Evolutionary conservation across 768 basidiomycete genomes (phyloP).

Genomic region (Lyophyllum shimeji): DNA sequence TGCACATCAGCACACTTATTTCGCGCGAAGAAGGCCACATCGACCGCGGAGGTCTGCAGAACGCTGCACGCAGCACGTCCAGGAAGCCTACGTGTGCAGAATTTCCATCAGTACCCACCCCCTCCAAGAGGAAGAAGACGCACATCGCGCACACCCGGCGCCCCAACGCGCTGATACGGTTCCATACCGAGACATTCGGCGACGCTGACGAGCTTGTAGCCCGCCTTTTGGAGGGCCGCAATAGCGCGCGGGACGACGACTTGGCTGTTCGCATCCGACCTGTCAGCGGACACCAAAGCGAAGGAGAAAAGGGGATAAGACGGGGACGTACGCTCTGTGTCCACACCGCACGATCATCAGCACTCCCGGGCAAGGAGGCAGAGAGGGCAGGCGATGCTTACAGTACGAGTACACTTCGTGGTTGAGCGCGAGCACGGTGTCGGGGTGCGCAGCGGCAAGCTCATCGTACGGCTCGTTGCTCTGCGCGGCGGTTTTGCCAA

Average conservation of each 20-base stretch:
- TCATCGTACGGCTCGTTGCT: slow-evolving; percentile 28
- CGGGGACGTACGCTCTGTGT: no score
- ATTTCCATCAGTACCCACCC: not conserved
- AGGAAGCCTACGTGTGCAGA: not conserved
- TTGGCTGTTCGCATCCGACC: slow-evolving; percentile 22
- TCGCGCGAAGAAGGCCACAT: no score
- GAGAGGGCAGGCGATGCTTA: slow-evolving; percentile 12
- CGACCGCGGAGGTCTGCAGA: no score
- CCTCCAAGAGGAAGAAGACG: slow-evolving; percentile 10
- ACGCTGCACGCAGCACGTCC: not conserved
- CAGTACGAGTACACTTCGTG: slow-evolving; percentile 34
- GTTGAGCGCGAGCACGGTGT: slow-evolving; percentile 35
- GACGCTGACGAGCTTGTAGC: slow-evolving; percentile 37
- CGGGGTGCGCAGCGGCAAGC: slow-evolving; percentile 23
- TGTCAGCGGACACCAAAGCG: no score
- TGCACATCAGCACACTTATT: no score
- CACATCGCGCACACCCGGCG: slow-evolving; percentile 30
- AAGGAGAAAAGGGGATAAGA: no score
- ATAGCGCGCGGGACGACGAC: slow-evolving; percentile 36
- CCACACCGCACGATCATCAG: no score
- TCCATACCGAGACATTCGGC: slow-evolving; percentile 35
- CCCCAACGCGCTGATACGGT: slow-evolving; percentile 30
- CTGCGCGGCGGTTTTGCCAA: slow-evolving; percentile 26
- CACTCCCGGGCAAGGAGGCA: no score
- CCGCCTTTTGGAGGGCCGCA: slow-evolving; percentile 30